Percentiles rank a stretch among this genome's conserved stretches.
phyloP scores from a whole-genome alignment of 192 early-diverging fungal genomes.

The Physocladia obscura region DNA sequence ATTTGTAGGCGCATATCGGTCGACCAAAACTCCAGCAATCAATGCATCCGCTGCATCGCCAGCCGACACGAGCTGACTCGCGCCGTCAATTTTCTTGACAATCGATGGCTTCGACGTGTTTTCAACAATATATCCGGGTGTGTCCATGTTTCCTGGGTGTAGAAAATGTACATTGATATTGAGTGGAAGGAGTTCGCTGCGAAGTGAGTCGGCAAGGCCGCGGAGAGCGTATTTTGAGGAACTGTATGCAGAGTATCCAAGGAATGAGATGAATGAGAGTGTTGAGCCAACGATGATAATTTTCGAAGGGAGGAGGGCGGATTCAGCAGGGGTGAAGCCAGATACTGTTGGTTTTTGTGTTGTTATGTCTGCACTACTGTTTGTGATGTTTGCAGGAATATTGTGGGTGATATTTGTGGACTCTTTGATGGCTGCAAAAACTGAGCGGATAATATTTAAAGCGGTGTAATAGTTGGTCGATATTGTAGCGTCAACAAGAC shows the following conservation, averaged over 20 bases:
- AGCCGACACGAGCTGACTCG: conserved; percentile 23
- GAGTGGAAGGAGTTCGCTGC: conserved; percentile 39
- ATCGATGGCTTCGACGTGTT: conserved; percentile 45
- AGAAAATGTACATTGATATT: conserved; percentile 34
- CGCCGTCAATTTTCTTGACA: conserved; percentile 42
- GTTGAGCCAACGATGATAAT: conserved; percentile 42
- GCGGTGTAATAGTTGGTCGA: conserved; percentile 46
- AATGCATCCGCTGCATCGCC: conserved; percentile 31
- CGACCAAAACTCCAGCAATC: conserved; percentile 30
- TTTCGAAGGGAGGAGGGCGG: conserved; percentile 14
- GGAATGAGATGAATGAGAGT: conserved; percentile 32
- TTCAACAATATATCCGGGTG: conserved; percentile 44
- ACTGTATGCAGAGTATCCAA: conserved; percentile 40
- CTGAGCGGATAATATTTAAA: conserved; percentile 35
- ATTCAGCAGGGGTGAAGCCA: neutral
- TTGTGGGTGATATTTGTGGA: neutral
- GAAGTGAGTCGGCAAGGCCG: conserved; percentile 36
- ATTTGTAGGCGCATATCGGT: conserved; percentile 29
- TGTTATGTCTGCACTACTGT: neutral
- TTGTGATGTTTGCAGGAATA: neutral
- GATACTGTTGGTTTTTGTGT: neutral
- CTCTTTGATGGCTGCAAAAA: conserved; percentile 21
- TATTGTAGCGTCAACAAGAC: conserved; percentile 31
- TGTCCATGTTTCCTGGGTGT: conserved; percentile 46
- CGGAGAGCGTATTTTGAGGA: conserved; percentile 44